Base-by-base conservation (phyloP, 192 early-diverging fungal genomes). In the Coemansia sp. region DNA sequence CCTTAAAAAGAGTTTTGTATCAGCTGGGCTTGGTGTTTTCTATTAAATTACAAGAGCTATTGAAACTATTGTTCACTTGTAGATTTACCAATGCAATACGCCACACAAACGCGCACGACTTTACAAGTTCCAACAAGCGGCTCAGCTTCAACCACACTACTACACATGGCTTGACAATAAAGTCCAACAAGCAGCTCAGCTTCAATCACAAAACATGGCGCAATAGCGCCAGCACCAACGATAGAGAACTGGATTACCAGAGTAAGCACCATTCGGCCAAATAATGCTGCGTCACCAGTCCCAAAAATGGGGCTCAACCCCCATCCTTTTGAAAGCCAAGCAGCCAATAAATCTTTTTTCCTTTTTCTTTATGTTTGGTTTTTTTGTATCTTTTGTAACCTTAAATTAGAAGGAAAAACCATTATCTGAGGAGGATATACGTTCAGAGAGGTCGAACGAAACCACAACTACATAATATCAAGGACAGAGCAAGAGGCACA, bases 311-410 rank as follows among this genome's bases (percentile, higher is more conserved):
- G 32, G 32, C 32, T 7, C 9, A 54, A 54, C 27, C 27, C 19
- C 24, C 22, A 12, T 27, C 20, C 13, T 29, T 54, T 29, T 53
- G 20, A 20, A 52, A 52, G 24, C 5, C 24, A 26, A 6, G 24
- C 7, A 29, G 27, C 27, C 51, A n/a, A 14, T 41, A 3, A 16
- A 41, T 0, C 39, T 41, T 41, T 45, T 45, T 45, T 5, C 16
- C 16, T 45, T 45, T 13, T 45, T n/a, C 41, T 66, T 55, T 54
- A 18, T 61, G 57, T 50, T 58, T 64, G n/a, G 54, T 37, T 63
- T 63, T 63, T 53, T 14, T 48, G 22, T 37, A n/a, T 55, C 45
- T 68, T 32, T 39, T 47, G 38, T 43, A 45, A 45, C 41, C 16
- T 45, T 45, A 35, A 35, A 45, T 45, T 45, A 45, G 41, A n/a